These are phyloP conservation scores for Cenchrus purpureus DNA, from an alignment of 176 grass and related monocot genomes.

Conservation along the genomic window DNA sequence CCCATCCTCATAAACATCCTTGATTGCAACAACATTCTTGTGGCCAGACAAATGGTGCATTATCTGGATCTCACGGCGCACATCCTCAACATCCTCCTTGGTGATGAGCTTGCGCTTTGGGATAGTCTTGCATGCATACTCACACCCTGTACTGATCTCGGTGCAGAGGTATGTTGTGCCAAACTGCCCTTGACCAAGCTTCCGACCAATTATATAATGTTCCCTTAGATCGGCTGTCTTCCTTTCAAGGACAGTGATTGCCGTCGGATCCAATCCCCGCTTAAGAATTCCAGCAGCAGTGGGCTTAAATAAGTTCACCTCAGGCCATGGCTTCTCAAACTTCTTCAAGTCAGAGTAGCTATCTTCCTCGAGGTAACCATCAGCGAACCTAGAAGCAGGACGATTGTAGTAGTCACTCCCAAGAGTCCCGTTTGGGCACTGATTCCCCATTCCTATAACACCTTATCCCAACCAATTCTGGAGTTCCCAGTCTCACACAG, in stretches of 20 bases:
- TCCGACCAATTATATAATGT: slow-evolving; percentile 72
- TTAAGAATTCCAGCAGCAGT: slow-evolving; percentile 50
- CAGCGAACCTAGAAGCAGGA: slow-evolving; percentile 34
- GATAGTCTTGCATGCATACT: slow-evolving; percentile 98
- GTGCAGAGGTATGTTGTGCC: slow-evolving; percentile 93
- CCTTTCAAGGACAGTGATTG: slow-evolving; percentile 70
- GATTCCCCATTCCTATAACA: slow-evolving; percentile 53
- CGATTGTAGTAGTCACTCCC: slow-evolving; percentile 56
- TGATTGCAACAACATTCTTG: slow-evolving; percentile 93
- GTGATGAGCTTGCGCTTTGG: slow-evolving; percentile 78
- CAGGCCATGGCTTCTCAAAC: slow-evolving; percentile 50
- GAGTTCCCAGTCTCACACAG: slow-evolving; percentile 47
- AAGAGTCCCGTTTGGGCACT: slow-evolving; percentile 61
- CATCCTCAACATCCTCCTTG: slow-evolving; percentile 83
- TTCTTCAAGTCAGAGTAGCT: slow-evolving; percentile 48
- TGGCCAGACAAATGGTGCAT: slow-evolving; percentile 92
- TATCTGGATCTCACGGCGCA: slow-evolving; percentile 91
- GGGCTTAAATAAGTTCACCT: slow-evolving; percentile 51
- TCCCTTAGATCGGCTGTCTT: slow-evolving; percentile 68
- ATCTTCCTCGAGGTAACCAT: slow-evolving; percentile 44
- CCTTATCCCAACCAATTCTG: not conserved
- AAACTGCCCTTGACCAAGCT: slow-evolving; percentile 91
- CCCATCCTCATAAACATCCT: slow-evolving; percentile 81
- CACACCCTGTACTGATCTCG: slow-evolving; percentile 71
- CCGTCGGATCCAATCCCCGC: slow-evolving; percentile 44